These are phyloP conservation scores for Termitomyces sp. DNA, from an alignment of 768 basidiomycete species.

Conservation along the genomic window DNA sequence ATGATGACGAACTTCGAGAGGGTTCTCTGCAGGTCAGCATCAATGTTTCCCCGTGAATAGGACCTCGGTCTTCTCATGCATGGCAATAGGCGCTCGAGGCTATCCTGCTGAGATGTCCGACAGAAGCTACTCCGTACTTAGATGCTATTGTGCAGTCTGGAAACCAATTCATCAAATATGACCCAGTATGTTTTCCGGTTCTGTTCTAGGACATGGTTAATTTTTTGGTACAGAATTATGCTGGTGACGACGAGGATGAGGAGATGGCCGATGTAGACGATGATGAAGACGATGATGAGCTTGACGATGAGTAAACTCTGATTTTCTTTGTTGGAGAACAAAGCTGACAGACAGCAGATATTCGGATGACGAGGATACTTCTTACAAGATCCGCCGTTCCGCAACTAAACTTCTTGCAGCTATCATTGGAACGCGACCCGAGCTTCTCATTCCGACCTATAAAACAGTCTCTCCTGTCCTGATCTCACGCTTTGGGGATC, in stretches of 20 bases:
- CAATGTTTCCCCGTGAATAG: neutral
- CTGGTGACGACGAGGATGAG: constrained; percentile 48
- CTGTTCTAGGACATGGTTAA: neutral
- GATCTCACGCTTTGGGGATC: constrained; percentile 89
- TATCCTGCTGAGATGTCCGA: constrained; percentile 77
- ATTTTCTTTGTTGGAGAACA: constrained; percentile 1
- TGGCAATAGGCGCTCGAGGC: constrained; percentile 73
- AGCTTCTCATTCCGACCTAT: constrained; percentile 76
- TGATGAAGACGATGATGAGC: constrained; percentile 78
- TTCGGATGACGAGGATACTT: constrained; percentile 97
- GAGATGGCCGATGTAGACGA: constrained; percentile 74
- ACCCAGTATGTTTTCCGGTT: constrained; percentile 57
- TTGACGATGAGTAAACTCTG: constrained; percentile 68
- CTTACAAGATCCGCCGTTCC: constrained; percentile 94
- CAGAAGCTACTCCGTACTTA: constrained; percentile 75
- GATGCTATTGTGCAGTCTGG: constrained; percentile 66
- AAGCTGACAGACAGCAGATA: constrained; percentile 50
- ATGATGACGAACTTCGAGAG: constrained; percentile 85
- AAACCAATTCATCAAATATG: constrained; percentile 82
- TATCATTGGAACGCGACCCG: constrained; percentile 87
- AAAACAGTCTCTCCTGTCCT: constrained; percentile 83
- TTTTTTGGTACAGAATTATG: constrained; percentile 42
- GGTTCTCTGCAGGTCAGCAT: constrained; percentile 65
- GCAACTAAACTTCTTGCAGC: constrained; percentile 88
- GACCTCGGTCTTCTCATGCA: neutral